phyloP scores from a whole-genome alignment of 495 filamentous ascomycete genomes.

The Hypoxylon cercidicola region DNA sequence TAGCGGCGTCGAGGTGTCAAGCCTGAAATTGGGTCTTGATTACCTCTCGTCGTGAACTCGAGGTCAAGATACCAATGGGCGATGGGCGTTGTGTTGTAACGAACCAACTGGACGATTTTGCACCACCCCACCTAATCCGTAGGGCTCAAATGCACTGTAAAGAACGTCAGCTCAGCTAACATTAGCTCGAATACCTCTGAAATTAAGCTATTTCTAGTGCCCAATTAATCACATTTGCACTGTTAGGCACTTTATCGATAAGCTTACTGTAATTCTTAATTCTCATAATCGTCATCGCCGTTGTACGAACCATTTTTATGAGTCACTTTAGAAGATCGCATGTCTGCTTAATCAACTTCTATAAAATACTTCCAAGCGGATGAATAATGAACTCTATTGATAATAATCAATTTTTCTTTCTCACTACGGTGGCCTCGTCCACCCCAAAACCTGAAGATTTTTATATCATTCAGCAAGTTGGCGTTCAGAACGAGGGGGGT shows the following conservation, averaged over 20 bases:
- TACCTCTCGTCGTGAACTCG: conserved; percentile 5
- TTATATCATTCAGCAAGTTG: conserved; percentile 33
- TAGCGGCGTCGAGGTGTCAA: conserved; percentile 45
- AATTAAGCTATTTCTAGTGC: background rate
- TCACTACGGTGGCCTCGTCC: background rate
- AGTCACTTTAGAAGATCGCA: conserved; percentile 26
- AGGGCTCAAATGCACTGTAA: conserved; percentile 14
- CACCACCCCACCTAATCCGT: conserved; percentile 23
- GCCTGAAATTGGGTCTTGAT: conserved; percentile 33
- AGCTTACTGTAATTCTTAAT: conserved; percentile 28
- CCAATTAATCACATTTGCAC: background rate
- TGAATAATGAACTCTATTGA: background rate
- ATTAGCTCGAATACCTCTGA: conserved; percentile 9
- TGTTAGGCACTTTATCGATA: conserved; percentile 29
- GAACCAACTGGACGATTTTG: conserved; percentile 18
- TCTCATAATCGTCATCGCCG: conserved; percentile 31
- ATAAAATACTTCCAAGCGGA: background rate
- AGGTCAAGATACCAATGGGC: background rate
- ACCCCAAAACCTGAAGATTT: background rate
- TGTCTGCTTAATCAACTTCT: no score
- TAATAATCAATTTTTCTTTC: background rate
- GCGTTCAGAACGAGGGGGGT: conserved; percentile 26
- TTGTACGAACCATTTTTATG: conserved; percentile 5
- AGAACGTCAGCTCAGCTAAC: background rate
- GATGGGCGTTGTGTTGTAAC: background rate